A percentile compares a stretch with the other conserved stretches of the same genome.
Conservation (phyloP, 805 yeast species). For the Suhomyces sp. region DNA sequence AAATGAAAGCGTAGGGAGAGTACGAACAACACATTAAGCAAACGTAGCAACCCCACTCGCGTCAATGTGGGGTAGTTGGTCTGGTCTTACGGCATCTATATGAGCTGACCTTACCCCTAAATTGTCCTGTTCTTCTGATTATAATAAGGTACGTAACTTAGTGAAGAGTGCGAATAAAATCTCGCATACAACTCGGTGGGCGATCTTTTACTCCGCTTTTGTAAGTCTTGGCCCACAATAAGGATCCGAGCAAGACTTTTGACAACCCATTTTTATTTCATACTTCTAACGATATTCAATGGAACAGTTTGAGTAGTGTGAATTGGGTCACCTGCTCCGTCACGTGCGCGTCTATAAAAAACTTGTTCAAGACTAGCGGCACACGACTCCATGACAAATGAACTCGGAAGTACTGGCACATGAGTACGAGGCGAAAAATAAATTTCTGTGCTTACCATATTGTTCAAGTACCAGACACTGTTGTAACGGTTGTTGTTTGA, state of each 20-base stretch:
- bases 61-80: background rate
- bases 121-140: background rate
- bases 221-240: background rate
- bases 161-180: background rate
- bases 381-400: conserved; percentile 1
- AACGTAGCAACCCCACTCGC: background rate
- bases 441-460: background rate
- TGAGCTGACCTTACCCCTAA: background rate
- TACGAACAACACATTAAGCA: background rate
- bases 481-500: background rate
- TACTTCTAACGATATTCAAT: no score
- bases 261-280: background rate
- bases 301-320: background rate
- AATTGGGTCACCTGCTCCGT: background rate
- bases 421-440: background rate
- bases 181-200: background rate
- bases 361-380: background rate
- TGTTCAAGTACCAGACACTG: background rate
- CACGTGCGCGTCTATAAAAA: background rate
- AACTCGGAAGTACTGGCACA: background rate
- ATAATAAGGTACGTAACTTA: background rate
- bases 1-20: background rate
- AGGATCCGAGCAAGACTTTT: background rate
- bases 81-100: background rate
- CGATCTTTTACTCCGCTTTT: background rate